Evolutionary conservation across 176 grass and related monocot species (phyloP).

Genomic region (Raddia distichophylla): DNA sequence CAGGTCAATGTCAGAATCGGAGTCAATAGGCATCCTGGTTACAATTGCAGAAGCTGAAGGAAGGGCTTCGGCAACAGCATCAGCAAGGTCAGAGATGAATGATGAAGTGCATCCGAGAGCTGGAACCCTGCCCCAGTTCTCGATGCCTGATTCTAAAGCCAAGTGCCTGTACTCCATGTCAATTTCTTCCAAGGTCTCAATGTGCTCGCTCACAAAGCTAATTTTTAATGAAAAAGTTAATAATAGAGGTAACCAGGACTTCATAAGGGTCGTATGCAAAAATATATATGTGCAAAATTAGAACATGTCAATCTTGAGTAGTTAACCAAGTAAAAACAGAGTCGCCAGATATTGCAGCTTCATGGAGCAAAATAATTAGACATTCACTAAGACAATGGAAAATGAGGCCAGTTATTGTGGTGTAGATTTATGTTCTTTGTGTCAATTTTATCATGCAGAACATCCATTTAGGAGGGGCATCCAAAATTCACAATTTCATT

Average conservation of each 20-base stretch:
- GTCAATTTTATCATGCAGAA: background rate
- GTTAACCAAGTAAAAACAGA: background rate
- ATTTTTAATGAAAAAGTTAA: conserved; percentile 10
- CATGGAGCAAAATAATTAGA: background rate
- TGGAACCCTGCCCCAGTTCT: conserved; percentile 96
- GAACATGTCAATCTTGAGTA: background rate
- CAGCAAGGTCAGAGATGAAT: conserved; percentile 86
- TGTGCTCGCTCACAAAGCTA: conserved; percentile 98
- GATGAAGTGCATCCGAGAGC: conserved; percentile 73
- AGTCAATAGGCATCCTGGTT: conserved; percentile 29
- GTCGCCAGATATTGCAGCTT: background rate
- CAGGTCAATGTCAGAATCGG: conserved; percentile 48
- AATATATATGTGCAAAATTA: background rate
- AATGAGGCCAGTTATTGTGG: background rate
- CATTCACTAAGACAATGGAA: background rate
- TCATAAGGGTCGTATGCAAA: background rate
- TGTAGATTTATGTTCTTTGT: background rate
- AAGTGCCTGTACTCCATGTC: conserved; percentile 99
- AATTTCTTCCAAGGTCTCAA: conserved; percentile 95
- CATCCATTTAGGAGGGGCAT: background rate
- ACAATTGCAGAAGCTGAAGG: conserved; percentile 56
- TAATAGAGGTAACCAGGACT: background rate
- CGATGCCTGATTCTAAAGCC: conserved; percentile 84
- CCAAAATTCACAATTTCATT: background rate
- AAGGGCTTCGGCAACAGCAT: conserved; percentile 77